phyloP scores from a whole-genome alignment of 2,329 filamentous ascomycete species.

The Lomentospora prolificans region DNA sequence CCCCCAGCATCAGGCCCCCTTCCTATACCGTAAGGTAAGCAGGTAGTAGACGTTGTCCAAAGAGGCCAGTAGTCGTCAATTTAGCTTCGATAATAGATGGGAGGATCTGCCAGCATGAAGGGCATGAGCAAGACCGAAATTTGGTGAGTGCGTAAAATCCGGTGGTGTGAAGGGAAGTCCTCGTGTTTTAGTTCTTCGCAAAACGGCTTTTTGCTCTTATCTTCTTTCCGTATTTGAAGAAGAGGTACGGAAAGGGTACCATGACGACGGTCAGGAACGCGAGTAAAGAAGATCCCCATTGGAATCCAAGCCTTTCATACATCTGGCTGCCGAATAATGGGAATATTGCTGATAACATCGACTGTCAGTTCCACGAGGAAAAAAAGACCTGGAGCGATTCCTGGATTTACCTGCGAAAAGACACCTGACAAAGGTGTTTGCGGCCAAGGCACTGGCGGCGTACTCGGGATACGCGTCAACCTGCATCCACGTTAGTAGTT shows the following conservation, averaged over 20 bases:
- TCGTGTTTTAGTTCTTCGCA: neutral
- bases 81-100: no score
- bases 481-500: neutral
- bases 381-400: no score
- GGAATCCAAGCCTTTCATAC: conserved; percentile 59
- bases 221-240: conserved; percentile 50
- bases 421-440: conserved; percentile 71
- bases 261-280: conserved; percentile 52
- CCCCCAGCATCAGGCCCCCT: no score
- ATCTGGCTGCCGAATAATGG: conserved; percentile 66
- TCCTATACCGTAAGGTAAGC: no score
- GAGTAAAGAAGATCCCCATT: conserved; percentile 57
- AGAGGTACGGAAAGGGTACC: conserved; percentile 55
- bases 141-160: no score
- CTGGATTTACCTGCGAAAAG: conserved; percentile 60
- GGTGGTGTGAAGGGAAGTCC: no score
- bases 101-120: no score
- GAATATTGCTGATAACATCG: conserved; percentile 34
- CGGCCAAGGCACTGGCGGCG: conserved; percentile 68
- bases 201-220: conserved; percentile 19
- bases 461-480: conserved; percentile 70
- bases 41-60: no score
- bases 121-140: no score
- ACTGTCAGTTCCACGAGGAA: no score
- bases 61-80: no score